Evolutionary conservation across 2,329 filamentous ascomycete genomes (phyloP), one percentile per base, ranked within the genome.

Genomic region (Herpotrichia juniperi): DNA sequence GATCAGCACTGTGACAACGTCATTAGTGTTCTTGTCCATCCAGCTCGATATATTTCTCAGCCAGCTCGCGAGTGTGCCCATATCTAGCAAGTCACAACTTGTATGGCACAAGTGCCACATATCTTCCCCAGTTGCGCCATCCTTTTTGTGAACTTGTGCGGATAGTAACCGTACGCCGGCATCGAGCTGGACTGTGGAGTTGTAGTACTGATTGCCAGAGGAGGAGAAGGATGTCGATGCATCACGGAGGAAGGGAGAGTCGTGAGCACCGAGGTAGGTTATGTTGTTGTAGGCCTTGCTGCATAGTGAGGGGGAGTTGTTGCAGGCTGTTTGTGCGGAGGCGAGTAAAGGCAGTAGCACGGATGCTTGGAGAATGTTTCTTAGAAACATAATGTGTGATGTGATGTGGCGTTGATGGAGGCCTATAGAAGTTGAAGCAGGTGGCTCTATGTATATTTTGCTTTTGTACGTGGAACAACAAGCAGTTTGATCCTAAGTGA

Each of bases 291-390:
- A 94, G 16, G 83, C 76, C 57, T 84, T 84, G 55, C 76, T 78
- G 78, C 91, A 94, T 34, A 94, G 82, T 37, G 80, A 76, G 0
- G 89, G 88, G 1, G 88, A 91, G 79, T 93, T 93, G 77, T 94
- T 94, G 82, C 91, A 94, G 26, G 86, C 84, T 58, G 67, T 71
- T 46, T 74, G 66, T 50, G 71, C 71, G 4, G 64, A 63, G 44
- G 55, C 55, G 48, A 73, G 57, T 42, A 68, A 54, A n/a, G 67
- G 62, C 14, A 69, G 30, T 19, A 73, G 46, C 19, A 64, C 57
- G 5, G 67, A 53, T 21, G 63, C 62, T 44, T 59, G 63, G 31
- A 72, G 50, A 16, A 71, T 34, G 40, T 40, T 65, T 61, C 51
- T 56, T 46, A 66, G 55, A 43, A 70, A 68, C 71, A 74, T 74